Evolutionary conservation across 2,329 filamentous ascomycete species (phyloP), one percentile per base, ranked within the genome.

Genomic region (Sarocladiaceae sp.): DNA sequence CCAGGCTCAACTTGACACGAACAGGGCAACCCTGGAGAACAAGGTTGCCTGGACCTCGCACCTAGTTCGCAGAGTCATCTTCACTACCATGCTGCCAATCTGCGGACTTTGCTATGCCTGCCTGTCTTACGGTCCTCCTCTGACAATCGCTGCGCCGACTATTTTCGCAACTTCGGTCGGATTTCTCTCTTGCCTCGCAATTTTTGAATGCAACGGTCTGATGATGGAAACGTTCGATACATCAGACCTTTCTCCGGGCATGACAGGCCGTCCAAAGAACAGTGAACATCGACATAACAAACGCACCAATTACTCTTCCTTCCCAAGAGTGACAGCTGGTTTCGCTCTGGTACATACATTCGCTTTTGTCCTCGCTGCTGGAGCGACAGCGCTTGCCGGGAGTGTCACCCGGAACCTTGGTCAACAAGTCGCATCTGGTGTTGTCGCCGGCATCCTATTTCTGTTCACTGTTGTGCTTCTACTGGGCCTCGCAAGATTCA

Each of bases 201-300:
- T 88, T 35, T 78, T 85, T 2, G 85, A 90, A 61, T 88, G 85
- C 60, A 78, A 83, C 50, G 83, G 85, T 1, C 65, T 90, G 24
- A 75, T 89, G 57, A 89, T 90, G 85, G 85, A 89, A 57, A 82
- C 81, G 0, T 90, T 83, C 59, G 86, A 90, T 58, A 85, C 81
- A n/a, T 87, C 82, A 32, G 86, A 90, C 59, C 69, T 90, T 3
- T 83, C 85, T 52, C 80, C 83, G 2, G 82, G 83, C 10, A 82
- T 84, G 69, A 84, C 74, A 6, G 76, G 76, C 23, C 69, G 70
- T 13, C 70, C 70, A n/a, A 72, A 70, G 33, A 19, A n/a, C 4
- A 6, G 13, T 18, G 37, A 27, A 15, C 18, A 18, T 24, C 26
- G 23, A 16, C 37, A 41, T 15, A 18, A 11, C 12, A 41, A 19